Evolutionary conservation across 257 asterid species (phyloP), one percentile per base, ranked within the genome.

Genomic region (Lithospermum erythrorhizon): DNA sequence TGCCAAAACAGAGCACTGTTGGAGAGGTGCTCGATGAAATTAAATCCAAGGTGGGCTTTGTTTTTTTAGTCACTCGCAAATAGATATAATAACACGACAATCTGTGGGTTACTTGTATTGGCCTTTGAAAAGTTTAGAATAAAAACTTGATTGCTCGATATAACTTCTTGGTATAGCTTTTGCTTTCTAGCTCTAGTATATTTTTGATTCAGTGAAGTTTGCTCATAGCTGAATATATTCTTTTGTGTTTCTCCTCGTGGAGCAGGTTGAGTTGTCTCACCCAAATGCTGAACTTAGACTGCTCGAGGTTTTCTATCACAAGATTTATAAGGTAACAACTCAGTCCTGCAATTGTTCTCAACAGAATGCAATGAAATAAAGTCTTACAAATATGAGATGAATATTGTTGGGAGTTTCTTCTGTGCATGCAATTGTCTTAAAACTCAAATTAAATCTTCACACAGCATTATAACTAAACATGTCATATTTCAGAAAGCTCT

Each of bases 11-110:
- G 79, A 86, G 97, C 76, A 86, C 87, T 25, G 97, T 93, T 57
- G 97, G 87, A 32, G 99, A 93, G 75, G 97, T 93, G 62, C 97
- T 93, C 68, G 78, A 81, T 64, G 99, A 93, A 64, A 84, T 93
- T 58, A 93, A 89, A 80, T 76, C 95, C 56, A 89, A 93, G 99
- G 98, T 86, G 64, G 59, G 76, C 27, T 61, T 55, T 13, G 6
- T 11, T 55, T 55, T 55, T 17, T 54, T 54, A 54, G 21, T 54
- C 32, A 27, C 32, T 27, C 32, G 6, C 7, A 27, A 27, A 27
- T 27, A 27, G 32, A 27, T 27, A 27, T 3, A 27, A 7, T 2
- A 1, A 27, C 6, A 27, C 32, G 11, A 55, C 32, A 55, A 10
- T 20, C 32, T 41, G 49, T 11, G 32, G 49, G 17, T 0, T 13